These are phyloP conservation scores for Mrakia blollopis DNA, from an alignment of 768 basidiomycete species.

Conservation along the genomic window DNA sequence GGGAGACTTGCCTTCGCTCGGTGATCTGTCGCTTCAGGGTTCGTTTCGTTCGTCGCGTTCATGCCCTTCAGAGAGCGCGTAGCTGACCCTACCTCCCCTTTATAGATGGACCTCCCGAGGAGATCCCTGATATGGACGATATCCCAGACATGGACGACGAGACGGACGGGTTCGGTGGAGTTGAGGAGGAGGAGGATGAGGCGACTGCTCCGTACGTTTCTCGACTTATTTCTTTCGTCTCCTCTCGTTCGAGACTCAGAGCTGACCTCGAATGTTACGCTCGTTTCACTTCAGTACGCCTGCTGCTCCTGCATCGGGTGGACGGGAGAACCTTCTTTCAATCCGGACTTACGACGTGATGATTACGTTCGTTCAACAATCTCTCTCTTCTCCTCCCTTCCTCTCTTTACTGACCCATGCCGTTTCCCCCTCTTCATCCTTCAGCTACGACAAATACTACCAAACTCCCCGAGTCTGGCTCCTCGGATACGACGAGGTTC, in stretches of 20 bases:
- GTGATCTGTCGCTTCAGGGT: conserved; percentile 19
- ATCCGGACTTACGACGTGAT: conserved; percentile 98
- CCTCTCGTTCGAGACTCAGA: neutral
- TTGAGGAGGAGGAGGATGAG: conserved; percentile 77
- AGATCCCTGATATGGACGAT: conserved; percentile 90
- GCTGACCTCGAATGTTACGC: neutral
- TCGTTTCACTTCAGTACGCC: neutral
- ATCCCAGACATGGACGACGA: conserved; percentile 99
- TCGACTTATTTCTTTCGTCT: neutral
- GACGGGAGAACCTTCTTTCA: conserved; percentile 73
- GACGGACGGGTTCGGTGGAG: conserved; percentile 37
- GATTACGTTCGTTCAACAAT: conserved; percentile 57
- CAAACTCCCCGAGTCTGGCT: conserved; percentile 98
- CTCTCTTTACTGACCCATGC: too few species aligned
- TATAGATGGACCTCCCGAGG: conserved; percentile 37
- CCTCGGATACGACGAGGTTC: conserved; percentile 91
- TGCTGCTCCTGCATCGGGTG: neutral
- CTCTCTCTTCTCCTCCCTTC: neutral
- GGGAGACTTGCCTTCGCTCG: conserved; percentile 25
- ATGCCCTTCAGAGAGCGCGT: too few species aligned
- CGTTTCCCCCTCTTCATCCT: too few species aligned
- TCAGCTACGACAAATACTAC: conserved; percentile 91
- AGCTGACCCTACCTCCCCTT: neutral
- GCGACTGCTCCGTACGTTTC: conserved; percentile 55
- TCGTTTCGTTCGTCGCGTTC: neutral